Evolutionary conservation across 495 filamentous ascomycete species (phyloP).

Genomic region (Pyrenopolyporus hunteri): DNA sequence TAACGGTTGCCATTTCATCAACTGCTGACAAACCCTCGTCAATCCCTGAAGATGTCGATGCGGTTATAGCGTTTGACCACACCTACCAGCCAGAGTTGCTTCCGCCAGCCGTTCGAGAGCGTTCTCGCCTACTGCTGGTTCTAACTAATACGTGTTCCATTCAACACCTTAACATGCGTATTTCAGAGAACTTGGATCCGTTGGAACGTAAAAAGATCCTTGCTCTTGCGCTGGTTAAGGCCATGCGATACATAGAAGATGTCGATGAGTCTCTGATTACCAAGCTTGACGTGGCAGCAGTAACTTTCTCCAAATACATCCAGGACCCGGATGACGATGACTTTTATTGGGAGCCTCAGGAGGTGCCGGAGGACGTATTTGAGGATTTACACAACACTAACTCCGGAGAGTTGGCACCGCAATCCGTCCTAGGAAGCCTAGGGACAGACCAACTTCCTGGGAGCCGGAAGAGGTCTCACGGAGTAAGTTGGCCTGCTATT

Average conservation of each 20-base stretch:
- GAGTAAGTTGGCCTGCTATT: slow-evolving; percentile 39
- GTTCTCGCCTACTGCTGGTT: slow-evolving; percentile 40
- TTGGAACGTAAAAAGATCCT: slow-evolving; percentile 51
- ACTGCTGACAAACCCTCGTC: slow-evolving; percentile 25
- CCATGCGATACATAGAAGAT: slow-evolving; percentile 42
- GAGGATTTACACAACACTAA: slow-evolving; percentile 39
- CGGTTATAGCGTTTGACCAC: slow-evolving; percentile 52
- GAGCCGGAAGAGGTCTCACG: slow-evolving; percentile 46
- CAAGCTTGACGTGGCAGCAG: slow-evolving; percentile 44
- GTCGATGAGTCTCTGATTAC: slow-evolving; percentile 27
- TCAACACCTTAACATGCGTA: slow-evolving; percentile 53
- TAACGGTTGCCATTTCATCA: slow-evolving; percentile 36
- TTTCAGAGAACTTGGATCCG: slow-evolving; percentile 39
- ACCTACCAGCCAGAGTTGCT: slow-evolving; percentile 39
- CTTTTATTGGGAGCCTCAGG: slow-evolving; percentile 44
- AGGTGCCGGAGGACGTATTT: slow-evolving; percentile 46
- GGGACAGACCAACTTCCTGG: slow-evolving; percentile 13
- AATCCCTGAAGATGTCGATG: slow-evolving; percentile 39
- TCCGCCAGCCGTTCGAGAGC: slow-evolving; percentile 8
- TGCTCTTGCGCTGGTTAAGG: slow-evolving; percentile 40
- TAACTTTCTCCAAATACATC: slow-evolving; percentile 46
- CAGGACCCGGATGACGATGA: slow-evolving; percentile 39
- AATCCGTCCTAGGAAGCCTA: slow-evolving; percentile 7
- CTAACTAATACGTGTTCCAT: slow-evolving; percentile 49
- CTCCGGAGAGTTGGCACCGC: slow-evolving; percentile 15